These are phyloP conservation scores for Sugiyamaella grinbergsii DNA, from an alignment of 1,139 yeast genomes.

Conservation along the genomic window DNA sequence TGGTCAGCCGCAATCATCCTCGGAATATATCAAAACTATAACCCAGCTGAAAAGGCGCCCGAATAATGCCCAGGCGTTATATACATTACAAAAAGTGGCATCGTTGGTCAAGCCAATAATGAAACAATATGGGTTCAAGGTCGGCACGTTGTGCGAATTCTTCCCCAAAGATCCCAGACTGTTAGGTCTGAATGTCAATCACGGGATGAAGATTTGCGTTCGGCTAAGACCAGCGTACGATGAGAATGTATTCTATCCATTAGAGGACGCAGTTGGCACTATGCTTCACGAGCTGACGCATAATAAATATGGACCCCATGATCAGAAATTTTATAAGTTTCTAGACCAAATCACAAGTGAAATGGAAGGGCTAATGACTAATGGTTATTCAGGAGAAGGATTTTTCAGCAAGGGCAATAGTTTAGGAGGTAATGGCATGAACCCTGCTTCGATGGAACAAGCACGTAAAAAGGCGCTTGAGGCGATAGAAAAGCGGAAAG, in stretches of 20 bases:
- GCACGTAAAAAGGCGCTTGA: slow-evolving; percentile 28
- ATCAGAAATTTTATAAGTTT: slow-evolving; percentile 64
- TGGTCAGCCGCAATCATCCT: slow-evolving; percentile 14
- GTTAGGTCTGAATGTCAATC: slow-evolving; percentile 83
- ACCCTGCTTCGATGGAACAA: slow-evolving; percentile 25
- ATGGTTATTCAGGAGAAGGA: slow-evolving; percentile 48
- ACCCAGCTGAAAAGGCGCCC: slow-evolving; percentile 37
- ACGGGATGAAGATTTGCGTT: slow-evolving; percentile 73
- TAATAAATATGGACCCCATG: slow-evolving; percentile 78
- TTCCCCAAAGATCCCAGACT: slow-evolving; percentile 69
- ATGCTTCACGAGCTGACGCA: slow-evolving; percentile 89
- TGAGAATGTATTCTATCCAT: slow-evolving; percentile 60
- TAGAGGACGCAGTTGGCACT: slow-evolving; percentile 73
- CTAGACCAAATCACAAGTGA: slow-evolving; percentile 63
- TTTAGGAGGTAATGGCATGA: slow-evolving; percentile 49
- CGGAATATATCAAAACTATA: slow-evolving; percentile 27
- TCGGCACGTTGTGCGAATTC: slow-evolving; percentile 76
- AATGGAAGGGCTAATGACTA: slow-evolving; percentile 56
- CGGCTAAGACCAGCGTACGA: slow-evolving; percentile 66
- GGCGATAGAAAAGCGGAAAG: slow-evolving; percentile 27
- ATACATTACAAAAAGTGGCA: slow-evolving; percentile 39
- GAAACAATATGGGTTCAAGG: slow-evolving; percentile 64
- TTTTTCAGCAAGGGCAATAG: slow-evolving; percentile 55
- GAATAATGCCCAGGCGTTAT: slow-evolving; percentile 38
- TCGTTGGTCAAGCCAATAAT: slow-evolving; percentile 60